Conservation (phyloP, 2,329 filamentous ascomycete genomes). For the Chaetoscypha palmicola region DNA sequence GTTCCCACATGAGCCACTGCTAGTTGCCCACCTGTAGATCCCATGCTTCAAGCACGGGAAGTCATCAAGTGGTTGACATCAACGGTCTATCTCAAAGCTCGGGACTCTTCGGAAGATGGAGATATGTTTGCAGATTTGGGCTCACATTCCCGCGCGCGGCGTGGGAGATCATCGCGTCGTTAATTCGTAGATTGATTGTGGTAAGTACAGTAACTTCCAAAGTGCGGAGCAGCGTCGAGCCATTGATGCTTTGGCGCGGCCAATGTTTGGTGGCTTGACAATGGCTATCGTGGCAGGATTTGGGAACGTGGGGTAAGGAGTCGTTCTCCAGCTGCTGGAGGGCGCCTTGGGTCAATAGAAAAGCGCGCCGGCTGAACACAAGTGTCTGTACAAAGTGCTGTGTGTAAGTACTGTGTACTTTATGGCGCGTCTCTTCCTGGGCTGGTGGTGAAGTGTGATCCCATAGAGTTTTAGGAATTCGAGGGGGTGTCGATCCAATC, state of each 20-base stretch:
- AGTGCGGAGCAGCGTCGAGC: background rate
- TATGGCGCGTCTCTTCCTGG: no score
- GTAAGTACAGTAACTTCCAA: no score
- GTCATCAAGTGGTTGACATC: background rate
- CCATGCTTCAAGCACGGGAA: background rate
- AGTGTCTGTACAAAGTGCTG: no score
- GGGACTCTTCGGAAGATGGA: background rate
- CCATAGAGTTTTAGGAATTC: no score
- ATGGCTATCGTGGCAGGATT: slow-evolving; percentile 29
- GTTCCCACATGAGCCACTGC: background rate
- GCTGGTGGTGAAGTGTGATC: no score
- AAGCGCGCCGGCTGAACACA: no score
- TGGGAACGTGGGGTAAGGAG: slow-evolving; percentile 35
- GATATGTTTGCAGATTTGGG: no score
- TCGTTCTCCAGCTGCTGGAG: background rate
- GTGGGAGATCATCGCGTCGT: no score
- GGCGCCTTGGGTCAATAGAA: no score
- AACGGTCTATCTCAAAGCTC: background rate
- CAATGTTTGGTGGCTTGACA: background rate
- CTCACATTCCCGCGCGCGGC: no score
- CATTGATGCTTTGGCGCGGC: background rate
- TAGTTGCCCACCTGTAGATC: background rate
- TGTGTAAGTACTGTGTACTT: no score
- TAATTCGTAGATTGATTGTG: no score
- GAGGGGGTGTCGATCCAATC: background rate